These are phyloP conservation scores for Zygosaccharomyces siamensis DNA, from an alignment of 805 yeast genomes.

Conservation along the genomic window DNA sequence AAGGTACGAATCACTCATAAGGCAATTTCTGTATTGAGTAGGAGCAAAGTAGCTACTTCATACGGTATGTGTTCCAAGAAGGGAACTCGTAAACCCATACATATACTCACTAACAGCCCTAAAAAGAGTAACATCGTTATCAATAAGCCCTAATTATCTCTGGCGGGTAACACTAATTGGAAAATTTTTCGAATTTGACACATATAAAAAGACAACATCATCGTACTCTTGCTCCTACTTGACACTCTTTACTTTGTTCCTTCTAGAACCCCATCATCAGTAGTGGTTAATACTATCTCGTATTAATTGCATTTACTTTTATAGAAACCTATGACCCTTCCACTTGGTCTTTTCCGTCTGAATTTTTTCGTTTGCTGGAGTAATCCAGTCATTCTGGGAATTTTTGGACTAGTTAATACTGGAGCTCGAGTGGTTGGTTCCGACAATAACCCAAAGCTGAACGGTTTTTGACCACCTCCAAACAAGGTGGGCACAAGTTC, in stretches of 20 bases:
- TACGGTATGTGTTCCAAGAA: neutral
- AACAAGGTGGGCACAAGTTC: constrained; percentile 36
- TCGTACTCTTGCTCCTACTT: neutral
- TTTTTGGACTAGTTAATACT: constrained; percentile 34
- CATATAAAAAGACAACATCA: constrained; percentile 4
- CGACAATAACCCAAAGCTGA: constrained; percentile 38
- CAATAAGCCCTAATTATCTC: neutral
- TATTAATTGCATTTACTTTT: constrained; percentile 34
- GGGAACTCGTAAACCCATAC: neutral
- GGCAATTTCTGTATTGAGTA: too few relatives aligned
- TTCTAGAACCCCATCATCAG: constrained; percentile 36
- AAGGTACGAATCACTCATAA: neutral
- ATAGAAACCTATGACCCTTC: constrained; percentile 36
- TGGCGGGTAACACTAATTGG: neutral
- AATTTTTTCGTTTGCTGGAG: constrained; percentile 2
- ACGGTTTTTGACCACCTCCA: constrained; percentile 36
- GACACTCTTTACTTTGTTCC: constrained; percentile 4
- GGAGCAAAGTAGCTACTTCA: neutral
- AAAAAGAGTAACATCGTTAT: too few relatives aligned
- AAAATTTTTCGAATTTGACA: neutral
- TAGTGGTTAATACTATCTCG: constrained; percentile 42
- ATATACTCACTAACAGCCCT: neutral
- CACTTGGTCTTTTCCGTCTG: constrained; percentile 26
- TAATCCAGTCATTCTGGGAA: constrained; percentile 5
- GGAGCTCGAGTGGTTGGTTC: constrained; percentile 30